Conservation (phyloP, 2,329 filamentous ascomycete species). For the Fusarium azukiicola region DNA sequence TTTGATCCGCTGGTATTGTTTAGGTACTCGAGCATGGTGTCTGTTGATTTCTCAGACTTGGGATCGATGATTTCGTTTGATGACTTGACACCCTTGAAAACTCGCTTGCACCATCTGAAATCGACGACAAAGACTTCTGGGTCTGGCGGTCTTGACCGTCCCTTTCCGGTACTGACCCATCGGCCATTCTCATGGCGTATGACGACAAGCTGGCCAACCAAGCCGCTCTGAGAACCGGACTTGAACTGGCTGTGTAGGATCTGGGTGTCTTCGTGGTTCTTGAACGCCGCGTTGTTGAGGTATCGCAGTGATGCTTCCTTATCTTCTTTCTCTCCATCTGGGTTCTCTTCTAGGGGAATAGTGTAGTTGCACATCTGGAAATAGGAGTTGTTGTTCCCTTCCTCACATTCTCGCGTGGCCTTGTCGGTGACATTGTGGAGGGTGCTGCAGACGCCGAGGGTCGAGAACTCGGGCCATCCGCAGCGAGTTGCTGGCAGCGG, state of each 20-base stretch:
- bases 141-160: neutral
- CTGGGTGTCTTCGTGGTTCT: neutral
- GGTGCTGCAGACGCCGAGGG: neutral
- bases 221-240: neutral
- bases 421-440: neutral
- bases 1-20: neutral
- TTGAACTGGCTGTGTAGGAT: neutral
- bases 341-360: neutral
- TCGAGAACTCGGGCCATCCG: neutral
- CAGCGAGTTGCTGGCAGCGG: neutral
- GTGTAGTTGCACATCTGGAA: neutral
- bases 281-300: neutral
- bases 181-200: neutral
- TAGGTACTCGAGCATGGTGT: neutral
- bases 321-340: neutral
- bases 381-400: neutral
- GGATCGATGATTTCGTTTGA: neutral
- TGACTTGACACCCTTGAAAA: neutral
- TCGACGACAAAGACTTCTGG: neutral
- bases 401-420: neutral
- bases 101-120: neutral
- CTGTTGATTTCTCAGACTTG: neutral
- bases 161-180: neutral
- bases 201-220: neutral
- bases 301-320: neutral